Evolutionary conservation across 2,329 filamentous ascomycete genomes (phyloP).

Genomic region (Hymenotorrendiella dingleyae): DNA sequence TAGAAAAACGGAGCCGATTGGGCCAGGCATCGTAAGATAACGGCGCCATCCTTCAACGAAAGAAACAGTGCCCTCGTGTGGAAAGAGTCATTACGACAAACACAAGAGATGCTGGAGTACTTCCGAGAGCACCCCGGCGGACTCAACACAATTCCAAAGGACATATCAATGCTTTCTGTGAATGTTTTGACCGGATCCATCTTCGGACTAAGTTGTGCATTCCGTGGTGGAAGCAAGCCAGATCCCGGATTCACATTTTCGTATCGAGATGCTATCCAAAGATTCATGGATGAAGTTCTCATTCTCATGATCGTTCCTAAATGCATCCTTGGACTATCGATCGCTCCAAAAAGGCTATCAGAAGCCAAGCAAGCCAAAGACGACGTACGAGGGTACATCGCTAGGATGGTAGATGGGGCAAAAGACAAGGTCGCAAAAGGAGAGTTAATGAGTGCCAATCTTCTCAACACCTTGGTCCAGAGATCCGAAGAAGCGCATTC

Average conservation of each 20-base stretch:
- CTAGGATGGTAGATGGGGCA: background rate
- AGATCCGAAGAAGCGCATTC: background rate
- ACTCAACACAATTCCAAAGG: constrained; percentile 24
- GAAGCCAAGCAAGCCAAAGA: background rate
- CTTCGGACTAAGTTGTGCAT: constrained; percentile 32
- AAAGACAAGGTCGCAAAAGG: background rate
- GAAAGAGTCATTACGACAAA: constrained; percentile 30
- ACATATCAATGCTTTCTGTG: constrained; percentile 43
- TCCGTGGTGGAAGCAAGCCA: background rate
- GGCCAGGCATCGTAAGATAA: constrained; percentile 36
- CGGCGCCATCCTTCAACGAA: constrained; percentile 37
- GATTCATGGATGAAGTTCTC: background rate
- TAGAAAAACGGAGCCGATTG: constrained; percentile 29
- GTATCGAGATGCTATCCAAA: background rate
- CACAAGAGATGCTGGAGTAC: constrained; percentile 26
- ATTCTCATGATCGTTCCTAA: background rate
- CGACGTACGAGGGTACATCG: background rate
- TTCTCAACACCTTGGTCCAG: background rate
- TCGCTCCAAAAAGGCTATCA: background rate
- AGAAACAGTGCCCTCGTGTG: constrained; percentile 34
- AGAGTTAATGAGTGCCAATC: background rate
- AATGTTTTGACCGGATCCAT: constrained; percentile 46
- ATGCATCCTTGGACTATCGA: background rate
- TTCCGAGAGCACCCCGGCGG: constrained; percentile 6
- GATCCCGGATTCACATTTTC: background rate